Evolutionary conservation across 2,329 filamentous ascomycete genomes (phyloP).

Genomic region (Fusarium pilosicola): DNA sequence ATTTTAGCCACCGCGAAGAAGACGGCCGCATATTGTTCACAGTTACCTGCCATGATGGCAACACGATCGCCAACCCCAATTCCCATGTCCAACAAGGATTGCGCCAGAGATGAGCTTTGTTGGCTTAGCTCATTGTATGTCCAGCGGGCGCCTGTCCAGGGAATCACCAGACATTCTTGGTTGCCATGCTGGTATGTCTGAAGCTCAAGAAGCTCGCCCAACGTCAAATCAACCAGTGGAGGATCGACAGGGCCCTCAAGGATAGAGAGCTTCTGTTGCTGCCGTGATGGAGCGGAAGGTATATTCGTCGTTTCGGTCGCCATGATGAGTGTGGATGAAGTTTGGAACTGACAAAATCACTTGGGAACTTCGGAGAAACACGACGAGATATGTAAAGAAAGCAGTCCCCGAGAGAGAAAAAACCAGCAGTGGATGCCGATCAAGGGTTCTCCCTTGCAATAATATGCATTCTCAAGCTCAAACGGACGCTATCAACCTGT

Average conservation of each 20-base stretch:
- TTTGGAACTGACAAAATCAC: not conserved
- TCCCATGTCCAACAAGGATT: conserved; percentile 73
- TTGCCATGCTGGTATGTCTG: conserved; percentile 73
- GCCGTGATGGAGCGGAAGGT: conserved; percentile 43
- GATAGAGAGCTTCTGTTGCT: conserved; percentile 62
- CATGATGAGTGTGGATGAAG: conserved; percentile 38
- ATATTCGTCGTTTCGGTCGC: conserved; percentile 44
- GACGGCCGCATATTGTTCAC: conserved; percentile 82
- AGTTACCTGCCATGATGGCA: conserved; percentile 80
- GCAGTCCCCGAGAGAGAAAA: not conserved
- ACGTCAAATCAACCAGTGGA: conserved; percentile 75
- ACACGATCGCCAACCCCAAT: conserved; percentile 75
- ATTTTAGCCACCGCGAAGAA: conserved; percentile 78
- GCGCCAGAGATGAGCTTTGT: conserved; percentile 69
- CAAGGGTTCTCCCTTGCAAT: conserved; percentile 25
- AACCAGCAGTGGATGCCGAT: conserved; percentile 1
- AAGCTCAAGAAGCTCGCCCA: conserved; percentile 77
- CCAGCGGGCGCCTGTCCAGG: conserved; percentile 81
- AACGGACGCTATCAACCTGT: conserved; percentile 26
- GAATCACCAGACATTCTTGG: conserved; percentile 76
- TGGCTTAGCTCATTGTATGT: conserved; percentile 73
- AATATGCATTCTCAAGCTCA: conserved; percentile 28
- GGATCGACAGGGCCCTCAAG: conserved; percentile 76
- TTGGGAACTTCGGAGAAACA: not conserved
- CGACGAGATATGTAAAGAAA: not conserved